Percentiles rank a stretch among this genome's conserved stretches.
These are phyloP conservation scores for Brassica cretica DNA, from an alignment of 345 rosid species.

Conservation along the genomic window DNA sequence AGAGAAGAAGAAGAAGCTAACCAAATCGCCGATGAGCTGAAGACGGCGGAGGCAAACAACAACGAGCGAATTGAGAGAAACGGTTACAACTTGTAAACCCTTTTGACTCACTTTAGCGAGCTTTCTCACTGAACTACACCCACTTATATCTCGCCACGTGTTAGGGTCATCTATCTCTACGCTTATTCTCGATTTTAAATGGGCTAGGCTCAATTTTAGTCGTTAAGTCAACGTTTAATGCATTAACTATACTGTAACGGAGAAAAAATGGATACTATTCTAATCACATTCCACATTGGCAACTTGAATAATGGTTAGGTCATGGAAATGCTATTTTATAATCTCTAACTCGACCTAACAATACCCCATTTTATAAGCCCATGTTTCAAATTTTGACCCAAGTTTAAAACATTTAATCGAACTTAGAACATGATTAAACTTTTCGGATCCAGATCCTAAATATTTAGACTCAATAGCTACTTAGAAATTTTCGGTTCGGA, in stretches of 20 bases:
- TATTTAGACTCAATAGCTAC: no score
- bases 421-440: no score
- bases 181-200: neutral
- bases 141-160: constrained; percentile 16
- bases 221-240: constrained; percentile 7
- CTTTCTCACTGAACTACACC: neutral
- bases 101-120: constrained; percentile 13
- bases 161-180: neutral
- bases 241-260: constrained; percentile 10
- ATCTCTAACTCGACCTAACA: no score
- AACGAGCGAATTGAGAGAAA: neutral
- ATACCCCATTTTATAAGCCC: no score
- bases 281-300: neutral
- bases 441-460: no score
- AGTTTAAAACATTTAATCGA: no score
- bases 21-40: constrained; percentile 21
- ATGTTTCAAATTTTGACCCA: no score
- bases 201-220: constrained; percentile 32
- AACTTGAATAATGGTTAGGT: constrained; percentile 28
- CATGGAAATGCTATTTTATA: constrained; percentile 13
- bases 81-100: constrained; percentile 8
- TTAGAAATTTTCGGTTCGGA: no score
- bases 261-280: constrained; percentile 18
- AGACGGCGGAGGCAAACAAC: constrained; percentile 22
- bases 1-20: constrained; percentile 20